A percentile compares a stretch with the other conserved stretches of the same genome.
These are phyloP conservation scores for Trichoderma gracile DNA, from an alignment of 2,329 filamentous ascomycete species.

Conservation along the genomic window DNA sequence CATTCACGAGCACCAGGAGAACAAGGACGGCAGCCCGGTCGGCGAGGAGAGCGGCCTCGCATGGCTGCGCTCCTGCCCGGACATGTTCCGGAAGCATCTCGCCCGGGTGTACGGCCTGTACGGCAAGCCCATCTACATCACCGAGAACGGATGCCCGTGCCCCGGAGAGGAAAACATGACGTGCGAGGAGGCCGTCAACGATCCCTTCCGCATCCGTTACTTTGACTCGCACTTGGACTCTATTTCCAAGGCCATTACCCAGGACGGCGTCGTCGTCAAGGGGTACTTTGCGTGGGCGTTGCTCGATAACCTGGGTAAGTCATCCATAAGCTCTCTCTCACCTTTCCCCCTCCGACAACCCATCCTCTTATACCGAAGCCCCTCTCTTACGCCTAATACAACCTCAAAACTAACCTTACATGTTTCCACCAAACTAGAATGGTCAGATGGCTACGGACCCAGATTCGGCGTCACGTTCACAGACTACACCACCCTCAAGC, in stretches of 20 bases:
- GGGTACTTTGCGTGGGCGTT: conserved; percentile 42
- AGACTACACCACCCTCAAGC: conserved; percentile 41
- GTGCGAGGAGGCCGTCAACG: conserved; percentile 36
- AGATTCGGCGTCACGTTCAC: conserved; percentile 43
- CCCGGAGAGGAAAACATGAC: conserved; percentile 40
- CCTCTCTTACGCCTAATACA: background rate
- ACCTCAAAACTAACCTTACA: background rate
- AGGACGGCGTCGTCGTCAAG: conserved; percentile 37
- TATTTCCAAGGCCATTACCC: conserved; percentile 35
- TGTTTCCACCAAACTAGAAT: conserved; percentile 28
- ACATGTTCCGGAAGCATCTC: conserved; percentile 37
- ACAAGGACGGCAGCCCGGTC: conserved; percentile 35
- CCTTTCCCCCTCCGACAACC: too few relatives aligned
- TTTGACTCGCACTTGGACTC: conserved; percentile 44
- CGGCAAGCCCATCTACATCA: conserved; percentile 35
- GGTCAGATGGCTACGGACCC: conserved; percentile 44
- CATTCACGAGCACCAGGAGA: conserved; percentile 37
- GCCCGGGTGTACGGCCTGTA: conserved; percentile 33
- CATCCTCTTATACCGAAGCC: background rate
- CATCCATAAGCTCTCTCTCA: background rate
- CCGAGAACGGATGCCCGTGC: conserved; percentile 42
- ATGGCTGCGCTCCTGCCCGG: conserved; percentile 39
- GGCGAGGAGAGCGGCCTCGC: conserved; percentile 39
- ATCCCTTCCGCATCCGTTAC: conserved; percentile 41
- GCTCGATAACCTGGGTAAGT: conserved; percentile 41